Evolutionary conservation across 345 rosid genomes (phyloP).

Genomic region (Linum lewisii): DNA sequence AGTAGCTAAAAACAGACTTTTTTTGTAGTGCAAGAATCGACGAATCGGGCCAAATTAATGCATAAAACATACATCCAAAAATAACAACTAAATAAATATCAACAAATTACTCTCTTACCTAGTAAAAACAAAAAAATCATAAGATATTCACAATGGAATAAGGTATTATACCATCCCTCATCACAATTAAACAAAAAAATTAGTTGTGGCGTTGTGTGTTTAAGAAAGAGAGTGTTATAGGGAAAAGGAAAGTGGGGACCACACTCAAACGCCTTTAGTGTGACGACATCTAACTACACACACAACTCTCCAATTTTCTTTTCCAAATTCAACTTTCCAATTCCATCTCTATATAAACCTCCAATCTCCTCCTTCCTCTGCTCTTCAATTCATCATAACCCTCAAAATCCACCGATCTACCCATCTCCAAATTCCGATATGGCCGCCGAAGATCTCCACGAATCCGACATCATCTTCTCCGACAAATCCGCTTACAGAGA

Average conservation of each 20-base stretch:
- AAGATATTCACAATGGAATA: too few relatives aligned
- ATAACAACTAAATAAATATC: too few relatives aligned
- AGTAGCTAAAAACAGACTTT: too few relatives aligned
- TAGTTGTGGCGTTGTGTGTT: too few relatives aligned
- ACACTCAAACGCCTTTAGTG: conserved; percentile 32
- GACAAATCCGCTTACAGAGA: conserved; percentile 14
- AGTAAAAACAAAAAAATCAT: too few relatives aligned
- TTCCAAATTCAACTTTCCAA: too few relatives aligned
- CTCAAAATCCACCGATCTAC: background rate
- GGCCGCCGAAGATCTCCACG: conserved; percentile 51
- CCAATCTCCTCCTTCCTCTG: conserved; percentile 7
- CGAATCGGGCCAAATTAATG: too few relatives aligned
- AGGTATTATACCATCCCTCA: too few relatives aligned
- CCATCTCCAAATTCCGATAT: background rate
- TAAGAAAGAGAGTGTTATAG: background rate
- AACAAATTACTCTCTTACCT: too few relatives aligned
- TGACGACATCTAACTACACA: conserved; percentile 31
- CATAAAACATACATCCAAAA: too few relatives aligned
- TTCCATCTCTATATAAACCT: background rate
- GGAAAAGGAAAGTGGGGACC: conserved; percentile 30
- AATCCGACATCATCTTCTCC: conserved; percentile 42
- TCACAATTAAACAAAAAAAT: too few relatives aligned
- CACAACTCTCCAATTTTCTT: background rate
- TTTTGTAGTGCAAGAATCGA: too few relatives aligned
- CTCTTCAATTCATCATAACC: conserved; percentile 10